Evolutionary conservation across 257 asterid species (phyloP).

Genomic region (Forsythia suspensa): DNA sequence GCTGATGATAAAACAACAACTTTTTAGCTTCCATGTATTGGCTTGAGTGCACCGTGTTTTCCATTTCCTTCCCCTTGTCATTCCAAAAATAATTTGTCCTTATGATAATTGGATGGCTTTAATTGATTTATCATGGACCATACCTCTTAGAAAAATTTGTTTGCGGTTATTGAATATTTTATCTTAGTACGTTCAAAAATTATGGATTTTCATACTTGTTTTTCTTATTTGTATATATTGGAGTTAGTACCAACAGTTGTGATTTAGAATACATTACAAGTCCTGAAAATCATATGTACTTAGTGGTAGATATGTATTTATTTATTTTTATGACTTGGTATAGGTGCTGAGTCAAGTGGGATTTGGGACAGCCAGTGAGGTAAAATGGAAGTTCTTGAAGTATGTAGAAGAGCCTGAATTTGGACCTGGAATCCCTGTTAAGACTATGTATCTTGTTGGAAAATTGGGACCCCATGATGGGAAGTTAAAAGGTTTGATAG

Average conservation of each 20-base stretch:
- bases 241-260: neutral
- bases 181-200: neutral
- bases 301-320: neutral
- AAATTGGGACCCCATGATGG: constrained; percentile 36
- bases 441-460: constrained; percentile 62
- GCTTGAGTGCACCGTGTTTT: neutral
- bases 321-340: constrained; percentile 27
- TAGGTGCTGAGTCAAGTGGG: constrained; percentile 61
- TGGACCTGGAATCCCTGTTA: constrained; percentile 72
- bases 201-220: neutral
- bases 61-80: neutral
- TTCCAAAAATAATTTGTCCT: neutral
- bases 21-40: neutral
- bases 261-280: neutral
- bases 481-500: constrained; percentile 52
- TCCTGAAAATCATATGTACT: neutral
- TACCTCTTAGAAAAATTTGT: neutral
- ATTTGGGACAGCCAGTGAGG: constrained; percentile 34
- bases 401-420: constrained; percentile 80
- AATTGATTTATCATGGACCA: neutral
- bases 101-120: neutral
- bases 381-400: constrained; percentile 65
- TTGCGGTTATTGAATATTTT: neutral
- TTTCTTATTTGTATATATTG: neutral
- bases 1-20: neutral